Evolutionary conservation across 116 monocot species (phyloP), one percentile per base, ranked within the genome.

Genomic region (Posidonia oceanica): DNA sequence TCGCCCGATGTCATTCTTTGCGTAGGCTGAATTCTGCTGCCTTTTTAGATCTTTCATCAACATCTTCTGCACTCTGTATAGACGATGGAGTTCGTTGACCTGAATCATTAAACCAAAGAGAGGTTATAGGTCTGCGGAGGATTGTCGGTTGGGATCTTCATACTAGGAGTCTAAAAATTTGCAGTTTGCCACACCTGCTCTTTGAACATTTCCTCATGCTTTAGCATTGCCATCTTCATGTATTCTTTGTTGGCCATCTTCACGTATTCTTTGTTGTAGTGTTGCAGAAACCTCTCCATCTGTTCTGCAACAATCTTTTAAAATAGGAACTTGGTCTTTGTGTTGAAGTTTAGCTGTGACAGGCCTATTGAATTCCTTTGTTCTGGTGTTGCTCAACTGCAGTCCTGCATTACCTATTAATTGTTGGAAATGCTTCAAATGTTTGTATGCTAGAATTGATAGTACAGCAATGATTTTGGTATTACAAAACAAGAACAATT

Each of bases 1-100:
- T 48, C 12, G 7, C 8, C 8, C 12, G 48, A 7, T 48, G 12
- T 12, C 51, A 56, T 16, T 14, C 68, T 39, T 41, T 36, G 58
- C 75, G 83, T 55, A 59, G 76, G 76, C 68, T 72, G 42, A 72
- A 40, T 67, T 85, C 79, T 14, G 54, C 48, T 48, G 63, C 14
- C 14, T 67, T 61, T 76, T 79, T 81, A 86, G 73, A 23, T 94
- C 86, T 37, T 61, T 75, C 94, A 90, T 90, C 71, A 95, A 36
- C 54, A 82, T 59, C 76, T 83, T 91, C 83, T 95, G 95, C 38
- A 86, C 79, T 73, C 76, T 67, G 77, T 95, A 95, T 22, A 95
- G 76, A 1, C 95, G 86, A 67, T 95, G 95, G 23, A 95, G 91
- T 75, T 95, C 95, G 64, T 78, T 79, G 12, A 94, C 90, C 94